Conservation (phyloP, 2,329 filamentous ascomycete species). For the Paracoccidioides brasiliensis region DNA sequence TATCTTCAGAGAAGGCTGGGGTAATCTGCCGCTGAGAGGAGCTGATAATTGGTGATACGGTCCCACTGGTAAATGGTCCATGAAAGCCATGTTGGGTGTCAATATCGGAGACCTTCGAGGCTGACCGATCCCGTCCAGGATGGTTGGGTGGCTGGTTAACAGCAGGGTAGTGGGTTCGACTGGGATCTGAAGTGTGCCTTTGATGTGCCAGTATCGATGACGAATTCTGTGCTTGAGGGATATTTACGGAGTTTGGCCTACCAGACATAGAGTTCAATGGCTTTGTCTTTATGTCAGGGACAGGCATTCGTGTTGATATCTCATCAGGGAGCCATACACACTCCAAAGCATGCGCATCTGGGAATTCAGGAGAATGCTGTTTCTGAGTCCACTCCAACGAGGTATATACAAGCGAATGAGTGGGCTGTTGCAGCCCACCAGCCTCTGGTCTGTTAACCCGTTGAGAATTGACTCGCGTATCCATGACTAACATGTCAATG, state of each 20-base stretch:
- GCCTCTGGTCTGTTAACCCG: neutral
- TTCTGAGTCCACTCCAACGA: neutral
- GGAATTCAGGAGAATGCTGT: neutral
- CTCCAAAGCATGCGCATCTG: neutral
- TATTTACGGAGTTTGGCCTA: neutral
- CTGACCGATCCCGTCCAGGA: neutral
- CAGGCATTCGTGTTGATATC: neutral
- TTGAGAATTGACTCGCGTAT: neutral
- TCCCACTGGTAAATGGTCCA: neutral
- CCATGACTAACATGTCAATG: neutral
- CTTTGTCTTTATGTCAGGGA: neutral
- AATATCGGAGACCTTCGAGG: neutral
- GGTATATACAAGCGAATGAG: neutral
- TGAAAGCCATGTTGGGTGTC: neutral
- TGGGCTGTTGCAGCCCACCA: neutral
- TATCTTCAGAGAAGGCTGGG: neutral
- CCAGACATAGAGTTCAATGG: neutral
- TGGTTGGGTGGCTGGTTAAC: neutral
- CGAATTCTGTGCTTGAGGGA: neutral
- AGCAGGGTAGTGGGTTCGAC: too few species aligned
- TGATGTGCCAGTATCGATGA: neutral
- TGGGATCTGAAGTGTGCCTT: neutral
- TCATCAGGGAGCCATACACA: neutral
- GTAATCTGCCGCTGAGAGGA: neutral
- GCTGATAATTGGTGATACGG: conserved; percentile 2